Base-by-base conservation (phyloP, 2,329 filamentous ascomycete genomes). In the Ophiocordyceps camponoti-saundersi region DNA sequence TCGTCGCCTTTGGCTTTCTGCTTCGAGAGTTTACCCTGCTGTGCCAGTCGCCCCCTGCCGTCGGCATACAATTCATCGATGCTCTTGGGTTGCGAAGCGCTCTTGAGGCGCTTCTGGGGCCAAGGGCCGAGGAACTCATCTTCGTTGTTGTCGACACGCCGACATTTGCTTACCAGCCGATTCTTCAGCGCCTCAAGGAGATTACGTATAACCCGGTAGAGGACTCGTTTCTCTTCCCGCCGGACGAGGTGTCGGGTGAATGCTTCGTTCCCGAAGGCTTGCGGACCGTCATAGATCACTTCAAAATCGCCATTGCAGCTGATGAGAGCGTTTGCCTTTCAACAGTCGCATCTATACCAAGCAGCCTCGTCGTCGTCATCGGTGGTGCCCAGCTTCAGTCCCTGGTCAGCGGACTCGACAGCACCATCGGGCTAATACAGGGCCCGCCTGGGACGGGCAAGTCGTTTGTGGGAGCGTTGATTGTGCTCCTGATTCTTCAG, bases 361-460 rank as follows among this genome's bases (percentile, higher is more conserved):
- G 49, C 54, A 65, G 46, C 45, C 58, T 11, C 71, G 32, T 45
- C 0, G 51, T 57, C 0, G 11, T 16, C 0, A 42, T 61, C 1
- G 23, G 49, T 3, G 54, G 50, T 5, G 60, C 79, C 0, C 82
- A 87, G 52, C 61, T 69, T 0, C 53, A 64, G 0, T 79, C 80
- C 1, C 56, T 87, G 0, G 50, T 75, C 3, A 59, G 68, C 16
- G 74, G 75, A 0, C 53, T 88, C 0, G 62, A 57, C 0, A 70
- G 70, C 8, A 59, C 62, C 0, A 59, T 86, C 0, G 77, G 74
- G 44, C 57, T 80, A 0, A 82, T 88, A 2, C 82, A 86, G 63
- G 83, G 83, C 0, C 84, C 84, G 1, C 84, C 83, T 52, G 82
- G 80, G 0, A 88, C 82, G 0, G 84, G 84, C 1, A 89, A 89